Percentiles rank a stretch among this genome's conserved stretches.
Evolutionary conservation across 352 stramenopile species (phyloP).

Genomic region (Nothophytophthora sp.): DNA sequence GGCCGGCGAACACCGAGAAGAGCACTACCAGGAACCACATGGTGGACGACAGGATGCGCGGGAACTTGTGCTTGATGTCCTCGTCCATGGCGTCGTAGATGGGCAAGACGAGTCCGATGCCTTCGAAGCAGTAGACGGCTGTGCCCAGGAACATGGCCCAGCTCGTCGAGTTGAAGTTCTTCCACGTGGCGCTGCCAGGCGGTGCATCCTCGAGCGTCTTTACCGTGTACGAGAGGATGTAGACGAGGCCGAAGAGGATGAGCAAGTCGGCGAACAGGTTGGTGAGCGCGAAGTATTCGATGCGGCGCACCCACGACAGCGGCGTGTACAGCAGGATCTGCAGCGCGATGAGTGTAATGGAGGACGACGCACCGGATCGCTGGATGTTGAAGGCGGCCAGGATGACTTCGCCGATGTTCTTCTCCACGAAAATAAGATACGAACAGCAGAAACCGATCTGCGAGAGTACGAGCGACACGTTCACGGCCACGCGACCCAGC

Average conservation of each 20-base stretch:
- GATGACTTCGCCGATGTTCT: constrained; percentile 68
- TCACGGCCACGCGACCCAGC: constrained; percentile 49
- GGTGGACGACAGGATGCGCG: constrained; percentile 44
- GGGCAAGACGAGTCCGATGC: constrained; percentile 68
- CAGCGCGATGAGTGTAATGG: constrained; percentile 56
- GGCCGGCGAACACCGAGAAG: constrained; percentile 54
- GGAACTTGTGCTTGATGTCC: constrained; percentile 64
- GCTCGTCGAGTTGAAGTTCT: constrained; percentile 68
- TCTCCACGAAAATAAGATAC: constrained; percentile 76
- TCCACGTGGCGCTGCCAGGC: constrained; percentile 36
- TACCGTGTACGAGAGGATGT: constrained; percentile 59
- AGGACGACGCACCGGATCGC: constrained; percentile 44
- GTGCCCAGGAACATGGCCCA: constrained; percentile 67
- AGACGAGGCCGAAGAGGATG: constrained; percentile 57
- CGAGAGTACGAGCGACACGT: constrained; percentile 71
- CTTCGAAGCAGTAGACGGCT: constrained; percentile 71
- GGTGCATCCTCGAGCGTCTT: constrained; percentile 36
- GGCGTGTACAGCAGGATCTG: constrained; percentile 74
- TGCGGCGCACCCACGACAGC: constrained; percentile 67
- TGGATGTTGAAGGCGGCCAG: constrained; percentile 46
- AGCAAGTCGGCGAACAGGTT: constrained; percentile 67
- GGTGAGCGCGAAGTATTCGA: constrained; percentile 76
- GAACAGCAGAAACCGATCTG: constrained; percentile 75
- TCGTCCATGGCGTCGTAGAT: constrained; percentile 69
- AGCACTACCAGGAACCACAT: constrained; percentile 57